phyloP scores from a whole-genome alignment of 805 yeast genomes.

The Saccharomycopsis babjevae region DNA sequence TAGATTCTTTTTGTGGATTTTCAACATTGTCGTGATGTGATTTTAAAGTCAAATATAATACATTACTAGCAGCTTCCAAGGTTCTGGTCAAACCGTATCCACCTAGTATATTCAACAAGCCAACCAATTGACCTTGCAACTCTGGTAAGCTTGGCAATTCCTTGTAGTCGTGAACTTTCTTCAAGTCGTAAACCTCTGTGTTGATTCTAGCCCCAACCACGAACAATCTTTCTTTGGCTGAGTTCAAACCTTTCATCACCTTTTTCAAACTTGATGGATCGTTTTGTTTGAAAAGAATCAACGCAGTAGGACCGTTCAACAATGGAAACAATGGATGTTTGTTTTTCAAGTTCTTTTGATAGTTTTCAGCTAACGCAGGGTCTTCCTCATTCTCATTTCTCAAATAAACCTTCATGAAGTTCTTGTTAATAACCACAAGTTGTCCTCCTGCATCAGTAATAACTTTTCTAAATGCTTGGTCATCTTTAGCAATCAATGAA shows the following conservation, averaged over 20 bases:
- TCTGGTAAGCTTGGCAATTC: conserved; percentile 61
- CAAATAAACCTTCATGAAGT: conserved; percentile 64
- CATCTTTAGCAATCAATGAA: conserved; percentile 63
- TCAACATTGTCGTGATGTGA: conserved; percentile 30
- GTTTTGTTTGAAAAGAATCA: conserved; percentile 54
- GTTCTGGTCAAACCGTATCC: conserved; percentile 87
- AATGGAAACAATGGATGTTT: conserved; percentile 63
- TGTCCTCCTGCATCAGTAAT: conserved; percentile 58
- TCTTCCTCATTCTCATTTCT: conserved; percentile 59
- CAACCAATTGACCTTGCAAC: conserved; percentile 73
- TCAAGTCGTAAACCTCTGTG: conserved; percentile 40
- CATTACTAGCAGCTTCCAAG: conserved; percentile 56
- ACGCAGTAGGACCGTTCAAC: conserved; percentile 79
- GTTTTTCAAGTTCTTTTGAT: conserved; percentile 31
- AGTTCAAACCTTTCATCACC: conserved; percentile 50
- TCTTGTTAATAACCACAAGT: conserved; percentile 57
- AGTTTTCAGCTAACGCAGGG: conserved; percentile 57
- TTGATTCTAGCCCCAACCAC: conserved; percentile 83
- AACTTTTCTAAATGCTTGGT: conserved; percentile 49
- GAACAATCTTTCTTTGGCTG: conserved; percentile 62
- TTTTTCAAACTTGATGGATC: conserved; percentile 61
- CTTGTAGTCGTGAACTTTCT: conserved; percentile 52
- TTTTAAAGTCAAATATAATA: conserved; percentile 66
- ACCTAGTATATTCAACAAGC: conserved; percentile 70
- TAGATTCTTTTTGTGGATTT: conserved; percentile 1